These are phyloP conservation scores for Leccinum ochraceum DNA, from an alignment of 768 basidiomycete genomes.

Conservation along the genomic window DNA sequence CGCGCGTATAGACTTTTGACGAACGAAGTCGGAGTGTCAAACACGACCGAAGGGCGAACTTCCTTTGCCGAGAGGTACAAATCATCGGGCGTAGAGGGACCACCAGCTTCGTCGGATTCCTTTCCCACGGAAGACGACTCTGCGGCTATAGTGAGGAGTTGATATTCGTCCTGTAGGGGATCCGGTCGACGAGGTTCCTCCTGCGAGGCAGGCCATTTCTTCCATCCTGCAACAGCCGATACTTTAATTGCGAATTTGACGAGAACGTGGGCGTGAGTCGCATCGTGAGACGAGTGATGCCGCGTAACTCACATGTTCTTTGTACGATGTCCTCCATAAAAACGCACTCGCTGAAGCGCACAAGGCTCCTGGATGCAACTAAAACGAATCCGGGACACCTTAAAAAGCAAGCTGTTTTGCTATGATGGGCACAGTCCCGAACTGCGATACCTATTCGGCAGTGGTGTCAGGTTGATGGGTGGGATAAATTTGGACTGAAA, in stretches of 20 bases:
- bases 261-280: slow-evolving; percentile 1
- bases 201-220: slow-evolving; percentile 14
- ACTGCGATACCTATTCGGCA: background rate
- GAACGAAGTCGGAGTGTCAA: slow-evolving; percentile 24
- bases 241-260: slow-evolving; percentile 6
- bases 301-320: slow-evolving; percentile 14
- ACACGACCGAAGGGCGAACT: slow-evolving; percentile 15
- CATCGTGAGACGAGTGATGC: background rate
- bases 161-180: slow-evolving; percentile 23
- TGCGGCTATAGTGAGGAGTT: slow-evolving; percentile 14
- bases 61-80: background rate
- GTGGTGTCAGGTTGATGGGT: background rate
- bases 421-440: background rate
- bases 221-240: slow-evolving; percentile 14
- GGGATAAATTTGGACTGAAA: background rate
- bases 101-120: slow-evolving; percentile 9
- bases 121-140: slow-evolving; percentile 10
- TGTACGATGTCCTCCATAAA: slow-evolving; percentile 14
- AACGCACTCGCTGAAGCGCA: background rate
- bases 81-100: slow-evolving; percentile 1
- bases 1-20: slow-evolving; percentile 19
- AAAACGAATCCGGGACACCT: background rate
- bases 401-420: background rate
- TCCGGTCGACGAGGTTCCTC: slow-evolving; percentile 10
- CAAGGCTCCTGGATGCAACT: too few relatives aligned